Base-by-base conservation (phyloP, 2,329 filamentous ascomycete genomes). In the Penicillium crustosum region DNA sequence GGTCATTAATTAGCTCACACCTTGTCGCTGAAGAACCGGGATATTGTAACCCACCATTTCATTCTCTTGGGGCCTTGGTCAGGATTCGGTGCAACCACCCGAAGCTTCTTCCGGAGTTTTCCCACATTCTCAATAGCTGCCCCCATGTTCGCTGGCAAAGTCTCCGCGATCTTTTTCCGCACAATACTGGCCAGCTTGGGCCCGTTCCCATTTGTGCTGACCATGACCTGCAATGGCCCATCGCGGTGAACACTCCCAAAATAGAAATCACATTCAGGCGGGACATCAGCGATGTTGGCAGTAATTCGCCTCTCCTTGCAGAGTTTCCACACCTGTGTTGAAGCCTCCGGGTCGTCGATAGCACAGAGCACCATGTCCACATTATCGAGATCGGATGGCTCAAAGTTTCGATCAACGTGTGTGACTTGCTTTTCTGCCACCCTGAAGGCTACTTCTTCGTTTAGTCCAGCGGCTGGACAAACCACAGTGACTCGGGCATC, bases 231-330 rank as follows among this genome's bases (percentile, higher is more conserved):
- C 60, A 99, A 77, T 6, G 94, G 94, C 0, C 94, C 94, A 73
- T 99, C 94, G 50, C 94, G 88, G 77, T 99, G 91, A 39, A 97
- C 88, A 72, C 90, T 94, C 61, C 94, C 94, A 78, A 99, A 99
- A 81, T 97, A 99, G 73, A 99, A 99, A 72, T 99, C 94, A 76
- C 94, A 99, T 75, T 99, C 94, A 0, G 91, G 85, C 0, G 94
- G 94, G 4, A 99, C 94, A 73, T 99, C 94, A 65, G 94, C 94
- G 65, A 99, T 96, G 75, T 99, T 99, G 57, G 92, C 93, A 6
- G 92, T 86, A 63, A 97, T 90, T 60, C 86, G 86, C 59, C 82
- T 84, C 73, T 91, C 84, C 75, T 96, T 93, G 83, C 93, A 97
- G 25, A 96, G 83, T 73, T 93, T 93, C 90, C 92, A 99, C 72